Evolutionary conservation across 495 filamentous ascomycete species (phyloP).

Genomic region (Clavariopsis aquatica): DNA sequence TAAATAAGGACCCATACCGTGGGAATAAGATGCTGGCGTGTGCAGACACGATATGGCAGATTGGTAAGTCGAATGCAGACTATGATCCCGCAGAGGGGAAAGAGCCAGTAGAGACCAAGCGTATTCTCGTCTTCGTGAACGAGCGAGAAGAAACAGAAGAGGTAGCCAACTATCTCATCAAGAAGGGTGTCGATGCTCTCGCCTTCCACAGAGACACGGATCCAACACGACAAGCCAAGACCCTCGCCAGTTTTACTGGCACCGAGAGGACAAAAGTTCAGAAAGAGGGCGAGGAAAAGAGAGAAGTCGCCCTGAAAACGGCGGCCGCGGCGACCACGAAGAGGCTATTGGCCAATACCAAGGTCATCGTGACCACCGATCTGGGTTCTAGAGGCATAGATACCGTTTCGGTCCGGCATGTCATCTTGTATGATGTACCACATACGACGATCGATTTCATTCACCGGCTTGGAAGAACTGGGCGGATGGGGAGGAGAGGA

Average conservation of each 20-base stretch:
- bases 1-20: slow-evolving; percentile 82
- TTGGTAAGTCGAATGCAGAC: slow-evolving; percentile 73
- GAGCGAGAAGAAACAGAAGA: slow-evolving; percentile 85
- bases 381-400: slow-evolving; percentile 91
- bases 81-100: slow-evolving; percentile 48
- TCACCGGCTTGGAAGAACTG: slow-evolving; percentile 86
- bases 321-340: background rate
- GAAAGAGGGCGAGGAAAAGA: slow-evolving; percentile 40
- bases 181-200: slow-evolving; percentile 84
- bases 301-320: background rate
- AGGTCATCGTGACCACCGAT: slow-evolving; percentile 92
- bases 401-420: slow-evolving; percentile 85
- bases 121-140: slow-evolving; percentile 95
- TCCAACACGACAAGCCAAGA: slow-evolving; percentile 69
- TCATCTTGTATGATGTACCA: slow-evolving; percentile 92
- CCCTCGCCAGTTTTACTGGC: slow-evolving; percentile 75
- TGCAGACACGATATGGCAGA: slow-evolving; percentile 89
- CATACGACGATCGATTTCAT: slow-evolving; percentile 97
- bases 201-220: slow-evolving; percentile 79
- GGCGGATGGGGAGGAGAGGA: slow-evolving; percentile 88
- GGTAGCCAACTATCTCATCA: slow-evolving; percentile 73
- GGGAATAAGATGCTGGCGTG: slow-evolving; percentile 90
- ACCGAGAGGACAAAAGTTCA: slow-evolving; percentile 40
- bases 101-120: slow-evolving; percentile 64
- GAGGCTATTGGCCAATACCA: slow-evolving; percentile 64